Base-by-base conservation (phyloP, 139 green algal genomes). In the Marvania coccoides region DNA sequence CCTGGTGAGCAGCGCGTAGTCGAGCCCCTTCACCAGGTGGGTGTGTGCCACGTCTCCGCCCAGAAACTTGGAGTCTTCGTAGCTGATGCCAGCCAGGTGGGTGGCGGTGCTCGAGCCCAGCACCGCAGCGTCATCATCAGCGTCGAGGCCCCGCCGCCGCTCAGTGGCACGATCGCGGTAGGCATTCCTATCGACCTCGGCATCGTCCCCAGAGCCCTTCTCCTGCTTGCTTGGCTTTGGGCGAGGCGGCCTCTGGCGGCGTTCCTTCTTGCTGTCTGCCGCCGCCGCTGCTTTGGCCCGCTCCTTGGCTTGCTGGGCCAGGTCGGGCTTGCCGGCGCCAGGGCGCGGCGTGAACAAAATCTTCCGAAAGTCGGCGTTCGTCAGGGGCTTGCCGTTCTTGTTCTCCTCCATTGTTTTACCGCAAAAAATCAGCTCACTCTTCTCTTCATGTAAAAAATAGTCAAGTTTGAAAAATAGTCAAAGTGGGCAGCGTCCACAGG, bases 21-120 rank as follows among this genome's bases (percentile, higher is more conserved):
- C 91, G 5, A 97, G 81, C 19, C 91, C 91, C 73, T 94, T 95
- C 24, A 97, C 91, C 46, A 97, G 70, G 61, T 97, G 91, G 0
- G 91, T 97, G 74, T 95, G 89, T 28, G 89, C 82, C 47, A 96
- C 65, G 69, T 97, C 91, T n/a, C 90, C 91, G 37, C 91, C 91
- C 63, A 97, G 69, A 58, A 85, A 96, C 77, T 94, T 94, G 53
- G 78, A 80, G 28, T 95, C 81, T 72, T 96, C 88, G 31, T 88
- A 75, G 19, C 66, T 80, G 45, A 91, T 42, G 36, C 28, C 39
- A 53, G 39, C 38, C 36, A 69, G 35, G 37, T 64, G 40, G 40
- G 58, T 38, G 9, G 24, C 51, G n/a, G 28, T 34, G 24, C 67
- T 47, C 5, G 37, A 38, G n/a, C 45, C 55, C 33, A 72, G 40